Base-by-base conservation (phyloP, 768 basidiomycete species). In the Fomitopsis serialis region DNA sequence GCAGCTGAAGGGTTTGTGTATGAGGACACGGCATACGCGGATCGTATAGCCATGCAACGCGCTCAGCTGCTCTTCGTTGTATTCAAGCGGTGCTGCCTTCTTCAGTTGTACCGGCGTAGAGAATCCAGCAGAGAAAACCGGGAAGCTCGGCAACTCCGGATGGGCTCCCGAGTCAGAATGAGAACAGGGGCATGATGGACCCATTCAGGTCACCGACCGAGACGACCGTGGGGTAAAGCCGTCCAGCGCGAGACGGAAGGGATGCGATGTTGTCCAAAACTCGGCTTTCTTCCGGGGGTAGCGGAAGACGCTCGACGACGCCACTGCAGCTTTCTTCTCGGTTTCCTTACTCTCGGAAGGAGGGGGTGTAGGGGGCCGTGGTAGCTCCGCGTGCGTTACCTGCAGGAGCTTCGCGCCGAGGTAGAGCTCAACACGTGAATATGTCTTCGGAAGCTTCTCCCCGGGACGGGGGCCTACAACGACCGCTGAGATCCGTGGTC, bases 1-100 rank as follows among this genome's bases (percentile, higher is more conserved):
- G 65, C 84, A 84, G n/a, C 69, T 67, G 32, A 87, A 74, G 1
- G 84, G 76, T 62, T 89, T 92, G 69, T 90, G 91, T 59, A 78
- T 70, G 11, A 87, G 68, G 8, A 79, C 69, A 48, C 85, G 80
- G 59, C 75, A 82, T 17, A 89, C 49, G 52, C 87, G 76, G 17
- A 83, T 52, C 2, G 89, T 89, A 63, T 86, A 93, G 13, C 66
- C 64, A 57, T 82, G 74, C 21, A 92, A 68, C 10, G 73, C 62
- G 11, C 74, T 62, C 34, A 84, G 59, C 44, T 75, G 78, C 8
- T 68, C 70, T 22, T 75, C 61, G 34, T 78, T 72, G 8, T 87
- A 50, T 15, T 67, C 57, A 49, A 92, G 64, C 12, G 82, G 77
- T 1, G 74, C 72, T 15, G 74, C 80, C 50, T 71, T 77, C 42